Conservation (phyloP, 495 filamentous ascomycete species). For the Amniculicola lignicola region DNA sequence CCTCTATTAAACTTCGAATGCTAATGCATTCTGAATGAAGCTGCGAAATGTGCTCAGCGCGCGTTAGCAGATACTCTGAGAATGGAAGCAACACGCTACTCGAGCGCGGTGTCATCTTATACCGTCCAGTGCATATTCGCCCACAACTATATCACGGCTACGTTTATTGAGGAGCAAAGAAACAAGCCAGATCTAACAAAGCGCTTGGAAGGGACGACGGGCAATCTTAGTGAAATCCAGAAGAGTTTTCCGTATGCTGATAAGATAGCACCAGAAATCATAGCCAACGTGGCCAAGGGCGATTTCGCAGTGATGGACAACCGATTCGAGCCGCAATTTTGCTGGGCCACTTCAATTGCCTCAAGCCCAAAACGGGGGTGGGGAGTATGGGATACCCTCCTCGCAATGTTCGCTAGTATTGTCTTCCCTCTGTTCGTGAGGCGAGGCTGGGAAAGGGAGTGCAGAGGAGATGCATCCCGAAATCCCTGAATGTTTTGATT, state of each 20-base stretch:
- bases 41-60: slow-evolving; percentile 36
- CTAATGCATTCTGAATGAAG: slow-evolving; percentile 28
- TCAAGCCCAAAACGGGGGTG: too few relatives aligned
- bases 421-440: neutral
- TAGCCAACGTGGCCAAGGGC: neutral
- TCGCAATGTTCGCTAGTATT: neutral
- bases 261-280: neutral
- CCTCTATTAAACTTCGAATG: neutral
- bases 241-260: slow-evolving; percentile 1
- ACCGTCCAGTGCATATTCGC: slow-evolving; percentile 40
- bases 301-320: neutral
- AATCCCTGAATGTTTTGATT: too few relatives aligned
- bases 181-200: slow-evolving; percentile 42
- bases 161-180: slow-evolving; percentile 38
- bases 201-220: slow-evolving; percentile 36
- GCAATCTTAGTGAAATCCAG: neutral
- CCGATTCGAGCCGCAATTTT: neutral
- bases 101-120: neutral
- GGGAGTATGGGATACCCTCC: too few relatives aligned
- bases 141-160: slow-evolving; percentile 26
- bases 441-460: neutral
- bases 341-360: too few relatives aligned
- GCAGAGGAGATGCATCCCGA: neutral
- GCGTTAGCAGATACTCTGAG: slow-evolving; percentile 45
- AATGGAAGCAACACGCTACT: slow-evolving; percentile 40